Evolutionary conservation across 1,284 basidiomycete species (phyloP), one percentile per base, ranked within the genome.

Genomic region (Vanrija sp.): DNA sequence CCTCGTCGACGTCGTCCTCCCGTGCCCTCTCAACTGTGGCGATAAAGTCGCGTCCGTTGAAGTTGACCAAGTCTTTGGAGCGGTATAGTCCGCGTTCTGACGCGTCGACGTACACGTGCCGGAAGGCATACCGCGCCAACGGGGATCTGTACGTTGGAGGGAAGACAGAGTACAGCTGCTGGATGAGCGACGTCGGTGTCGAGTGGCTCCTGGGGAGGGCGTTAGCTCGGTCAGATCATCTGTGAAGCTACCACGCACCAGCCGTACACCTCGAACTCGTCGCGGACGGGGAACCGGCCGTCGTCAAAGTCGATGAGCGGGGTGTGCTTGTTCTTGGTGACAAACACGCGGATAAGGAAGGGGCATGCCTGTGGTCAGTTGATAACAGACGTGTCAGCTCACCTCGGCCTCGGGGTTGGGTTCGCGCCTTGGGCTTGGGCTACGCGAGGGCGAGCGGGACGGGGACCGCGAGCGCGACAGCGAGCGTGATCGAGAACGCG

Each of bases 31-130:
- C 46, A 7, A 53, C 43, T 0, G 58, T 52, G 6, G 57, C 55
- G 42, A 64, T 47, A 18, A 75, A 51, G 34, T 75, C 72, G 19
- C 67, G 61, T 0, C 71, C 72, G 5, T 60, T 64, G 46, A 75
- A 71, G 10, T 61, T 51, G 15, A 65, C 61, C 9, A 75, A 58
- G 38, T 75, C 73, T 46, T 63, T 64, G 23, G 54, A 62, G 14
- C 62, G 57, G 55, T 73, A 75, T 45, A 75, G 56, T 0, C 71
- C 68, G 5, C 67, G 61, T 16, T 65, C 64, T 16, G 66, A 67
- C 9, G 71, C 72, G 51, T 75, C 73, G 57, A 73, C 73, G 56
- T 72, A 75, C 34, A 73, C 65, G 58, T 73, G 73, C 62, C 65
- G 53, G 56, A 73, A 72, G 15, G 65, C 54, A 60, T 65, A 73